These are phyloP conservation scores for Bigelowiella natans DNA, from an alignment of 78 protist genomes.

Conservation along the genomic window DNA sequence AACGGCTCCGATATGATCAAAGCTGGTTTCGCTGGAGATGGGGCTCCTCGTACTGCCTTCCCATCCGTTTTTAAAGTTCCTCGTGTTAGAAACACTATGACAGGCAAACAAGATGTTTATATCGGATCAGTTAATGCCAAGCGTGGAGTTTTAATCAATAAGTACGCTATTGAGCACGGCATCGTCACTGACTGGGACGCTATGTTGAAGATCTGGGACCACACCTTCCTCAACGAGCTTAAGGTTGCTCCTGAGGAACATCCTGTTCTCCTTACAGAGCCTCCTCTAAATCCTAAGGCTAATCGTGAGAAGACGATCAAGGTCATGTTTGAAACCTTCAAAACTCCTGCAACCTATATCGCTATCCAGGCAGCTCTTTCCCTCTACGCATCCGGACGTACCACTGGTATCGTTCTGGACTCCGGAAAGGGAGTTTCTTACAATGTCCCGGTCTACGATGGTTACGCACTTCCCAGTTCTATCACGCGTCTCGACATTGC, in stretches of 20 bases:
- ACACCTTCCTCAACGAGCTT: conserved; percentile 89
- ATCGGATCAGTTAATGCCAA: too few relatives aligned
- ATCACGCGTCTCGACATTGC: conserved; percentile 77
- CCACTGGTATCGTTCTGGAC: conserved; percentile 85
- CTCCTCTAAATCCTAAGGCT: conserved; percentile 88
- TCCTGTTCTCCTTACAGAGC: conserved; percentile 88
- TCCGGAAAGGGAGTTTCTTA: too few relatives aligned
- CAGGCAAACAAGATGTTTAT: too few relatives aligned
- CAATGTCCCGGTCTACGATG: conserved; percentile 88
- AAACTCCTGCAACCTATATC: conserved; percentile 73
- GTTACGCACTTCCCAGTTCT: conserved; percentile 71
- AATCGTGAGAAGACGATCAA: conserved; percentile 85
- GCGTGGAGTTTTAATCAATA: too few relatives aligned
- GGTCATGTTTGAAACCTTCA: conserved; percentile 93
- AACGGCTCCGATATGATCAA: neutral
- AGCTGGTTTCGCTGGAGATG: neutral
- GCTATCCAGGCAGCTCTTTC: conserved; percentile 73
- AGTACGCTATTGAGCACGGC: neutral
- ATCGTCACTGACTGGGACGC: conserved; percentile 43
- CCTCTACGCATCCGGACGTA: conserved; percentile 80
- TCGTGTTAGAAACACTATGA: too few relatives aligned
- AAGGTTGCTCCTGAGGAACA: conserved; percentile 90
- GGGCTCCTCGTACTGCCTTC: neutral
- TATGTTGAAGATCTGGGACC: conserved; percentile 53
- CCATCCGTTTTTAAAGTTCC: too few relatives aligned